Percentiles rank a stretch among this genome's conserved stretches.
These are phyloP conservation scores for Myrica gale DNA, from an alignment of 306 rosid species.

Conservation along the genomic window DNA sequence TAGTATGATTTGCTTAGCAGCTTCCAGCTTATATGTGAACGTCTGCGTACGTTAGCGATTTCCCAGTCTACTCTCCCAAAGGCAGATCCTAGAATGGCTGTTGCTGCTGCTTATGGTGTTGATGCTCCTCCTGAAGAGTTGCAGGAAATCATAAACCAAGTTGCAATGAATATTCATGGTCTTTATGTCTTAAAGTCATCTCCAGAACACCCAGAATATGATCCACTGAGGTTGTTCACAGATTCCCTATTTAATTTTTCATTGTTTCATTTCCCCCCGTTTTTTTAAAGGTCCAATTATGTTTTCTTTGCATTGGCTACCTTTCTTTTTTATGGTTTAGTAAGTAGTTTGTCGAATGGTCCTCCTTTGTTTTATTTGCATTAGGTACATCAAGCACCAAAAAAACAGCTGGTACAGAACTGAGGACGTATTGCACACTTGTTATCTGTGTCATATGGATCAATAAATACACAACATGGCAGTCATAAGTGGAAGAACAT, in stretches of 20 bases:
- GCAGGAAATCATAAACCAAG: conserved; percentile 54
- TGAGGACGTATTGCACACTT: background rate
- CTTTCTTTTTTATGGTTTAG: too few species aligned
- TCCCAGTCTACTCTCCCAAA: conserved; percentile 47
- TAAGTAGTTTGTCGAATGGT: too few species aligned
- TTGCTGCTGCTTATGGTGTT: conserved; percentile 54
- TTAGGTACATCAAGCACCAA: too few species aligned
- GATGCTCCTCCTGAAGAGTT: conserved; percentile 70
- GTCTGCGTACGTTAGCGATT: conserved; percentile 60
- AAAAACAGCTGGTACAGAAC: background rate
- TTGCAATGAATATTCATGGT: conserved; percentile 70
- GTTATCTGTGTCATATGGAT: background rate
- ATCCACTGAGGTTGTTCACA: conserved; percentile 62
- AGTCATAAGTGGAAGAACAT: background rate
- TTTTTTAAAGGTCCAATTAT: background rate
- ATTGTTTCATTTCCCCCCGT: background rate
- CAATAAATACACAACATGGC: background rate
- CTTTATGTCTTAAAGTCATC: conserved; percentile 65
- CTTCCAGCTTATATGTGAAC: conserved; percentile 69
- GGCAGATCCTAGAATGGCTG: conserved; percentile 57
- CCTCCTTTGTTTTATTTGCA: too few species aligned
- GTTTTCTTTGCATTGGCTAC: background rate
- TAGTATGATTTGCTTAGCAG: conserved; percentile 44
- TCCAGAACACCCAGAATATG: conserved; percentile 53
- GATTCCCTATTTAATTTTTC: background rate